Percentiles rank a stretch among this genome's conserved stretches.
Evolutionary conservation across 2,329 filamentous ascomycete genomes (phyloP).

Genomic region (Aspergillus fumigatiaffinis): DNA sequence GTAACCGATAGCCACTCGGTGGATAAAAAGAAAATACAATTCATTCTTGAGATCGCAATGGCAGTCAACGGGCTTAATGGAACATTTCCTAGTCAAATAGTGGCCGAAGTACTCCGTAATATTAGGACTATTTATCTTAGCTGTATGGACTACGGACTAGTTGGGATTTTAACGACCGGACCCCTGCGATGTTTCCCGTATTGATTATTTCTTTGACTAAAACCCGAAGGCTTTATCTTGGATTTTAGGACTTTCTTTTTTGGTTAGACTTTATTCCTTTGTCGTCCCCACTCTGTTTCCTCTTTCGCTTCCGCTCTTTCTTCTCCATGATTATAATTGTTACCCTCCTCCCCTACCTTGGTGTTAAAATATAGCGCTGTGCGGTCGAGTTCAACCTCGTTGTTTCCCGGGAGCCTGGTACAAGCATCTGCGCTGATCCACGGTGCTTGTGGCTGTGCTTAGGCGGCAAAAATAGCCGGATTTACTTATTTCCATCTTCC

Average conservation of each 20-base stretch:
- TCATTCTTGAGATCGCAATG: no score
- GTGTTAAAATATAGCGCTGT: background rate
- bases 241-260: background rate
- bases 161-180: background rate
- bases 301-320: constrained; percentile 4
- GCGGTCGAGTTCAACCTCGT: background rate
- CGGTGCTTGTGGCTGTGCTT: constrained; percentile 5
- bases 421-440: background rate
- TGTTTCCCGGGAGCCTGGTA: background rate
- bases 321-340: constrained; percentile 11
- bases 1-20: background rate
- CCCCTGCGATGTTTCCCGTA: background rate
- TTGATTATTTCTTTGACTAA: background rate
- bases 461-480: constrained; percentile 10
- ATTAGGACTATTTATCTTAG: no score
- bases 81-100: no score
- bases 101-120: no score
- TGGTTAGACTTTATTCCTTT: background rate
- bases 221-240: background rate
- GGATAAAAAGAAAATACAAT: background rate
- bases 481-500: constrained; percentile 5
- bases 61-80: no score
- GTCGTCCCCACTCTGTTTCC: background rate
- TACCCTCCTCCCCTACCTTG: background rate
- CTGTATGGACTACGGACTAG: background rate